These are phyloP conservation scores for Cladosporium sp. DNA, from an alignment of 2,329 filamentous ascomycete species.

Conservation along the genomic window DNA sequence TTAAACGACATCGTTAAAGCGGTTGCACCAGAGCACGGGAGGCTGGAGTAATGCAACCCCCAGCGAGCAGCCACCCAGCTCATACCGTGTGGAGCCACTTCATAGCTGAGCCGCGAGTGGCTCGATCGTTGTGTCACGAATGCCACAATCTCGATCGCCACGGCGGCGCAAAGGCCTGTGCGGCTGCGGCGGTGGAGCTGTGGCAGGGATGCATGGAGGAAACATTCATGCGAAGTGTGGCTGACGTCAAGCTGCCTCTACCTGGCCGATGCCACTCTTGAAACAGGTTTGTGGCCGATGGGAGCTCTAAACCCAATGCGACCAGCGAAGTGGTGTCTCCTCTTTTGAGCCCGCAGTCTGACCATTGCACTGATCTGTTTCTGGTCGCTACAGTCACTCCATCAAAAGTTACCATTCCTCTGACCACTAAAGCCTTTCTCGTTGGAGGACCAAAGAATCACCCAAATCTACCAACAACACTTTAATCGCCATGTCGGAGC, in stretches of 20 bases:
- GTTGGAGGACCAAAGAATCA: constrained; percentile 5
- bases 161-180: constrained; percentile 6
- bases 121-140: constrained; percentile 13
- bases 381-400: constrained; percentile 2
- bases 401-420: not conserved
- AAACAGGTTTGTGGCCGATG: constrained; percentile 14
- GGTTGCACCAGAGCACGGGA: not conserved
- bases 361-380: constrained; percentile 10
- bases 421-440: not conserved
- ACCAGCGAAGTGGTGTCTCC: constrained; percentile 11
- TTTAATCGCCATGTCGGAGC: constrained; percentile 1
- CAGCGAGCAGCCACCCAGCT: not conserved
- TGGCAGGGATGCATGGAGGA: constrained; percentile 2
- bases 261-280: constrained; percentile 9
- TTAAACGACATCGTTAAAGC: not conserved
- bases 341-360: constrained; percentile 11
- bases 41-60: constrained; percentile 7
- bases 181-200: constrained; percentile 6
- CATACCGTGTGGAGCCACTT: not conserved
- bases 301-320: constrained; percentile 13
- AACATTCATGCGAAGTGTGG: not conserved
- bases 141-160: constrained; percentile 9
- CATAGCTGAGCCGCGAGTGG: constrained; percentile 13
- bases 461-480: not conserved
- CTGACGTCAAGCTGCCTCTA: constrained; percentile 13